A percentile compares a stretch with the other conserved stretches of the same genome.
phyloP scores from a whole-genome alignment of 2,329 filamentous ascomycete species.

The Alternaria infectoria region DNA sequence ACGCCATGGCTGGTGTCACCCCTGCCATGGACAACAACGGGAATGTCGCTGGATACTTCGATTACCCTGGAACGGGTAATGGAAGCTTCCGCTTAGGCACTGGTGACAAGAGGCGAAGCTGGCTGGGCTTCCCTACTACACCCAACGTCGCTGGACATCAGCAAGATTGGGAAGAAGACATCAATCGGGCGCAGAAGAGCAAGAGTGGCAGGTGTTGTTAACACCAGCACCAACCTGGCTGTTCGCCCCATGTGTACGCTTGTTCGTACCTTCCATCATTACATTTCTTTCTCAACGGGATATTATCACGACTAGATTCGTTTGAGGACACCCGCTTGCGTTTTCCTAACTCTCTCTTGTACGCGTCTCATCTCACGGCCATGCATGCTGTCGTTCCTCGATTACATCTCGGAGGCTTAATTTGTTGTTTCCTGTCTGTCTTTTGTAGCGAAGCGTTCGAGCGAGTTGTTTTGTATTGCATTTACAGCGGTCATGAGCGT shows the following conservation, averaged over 20 bases:
- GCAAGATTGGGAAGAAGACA: conserved; percentile 44
- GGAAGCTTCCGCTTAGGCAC: conserved; percentile 66
- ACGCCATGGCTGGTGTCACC: conserved; percentile 52
- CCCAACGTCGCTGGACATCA: conserved; percentile 40
- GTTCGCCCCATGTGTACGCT: background rate
- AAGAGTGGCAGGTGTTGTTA: conserved; percentile 47
- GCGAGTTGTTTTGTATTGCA: background rate
- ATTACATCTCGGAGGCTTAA: background rate
- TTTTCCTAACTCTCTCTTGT: background rate
- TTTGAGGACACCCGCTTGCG: conserved; percentile 22
- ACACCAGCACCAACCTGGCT: background rate
- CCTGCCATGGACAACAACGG: conserved; percentile 48
- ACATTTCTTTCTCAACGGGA: background rate
- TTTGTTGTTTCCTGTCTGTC: background rate
- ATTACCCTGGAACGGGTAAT: conserved; percentile 55
- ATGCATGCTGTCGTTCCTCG: background rate
- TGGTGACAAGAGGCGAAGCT: conserved; percentile 70
- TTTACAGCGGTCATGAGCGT: background rate
- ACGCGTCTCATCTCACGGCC: background rate
- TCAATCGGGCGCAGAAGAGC: conserved; percentile 36
- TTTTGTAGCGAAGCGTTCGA: background rate
- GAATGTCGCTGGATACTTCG: conserved; percentile 55
- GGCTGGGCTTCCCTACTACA: conserved; percentile 66
- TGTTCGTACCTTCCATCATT: background rate
- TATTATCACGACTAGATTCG: conserved; percentile 9